phyloP scores from a whole-genome alignment of 2,329 filamentous ascomycete genomes.

The Alternaria sp. region DNA sequence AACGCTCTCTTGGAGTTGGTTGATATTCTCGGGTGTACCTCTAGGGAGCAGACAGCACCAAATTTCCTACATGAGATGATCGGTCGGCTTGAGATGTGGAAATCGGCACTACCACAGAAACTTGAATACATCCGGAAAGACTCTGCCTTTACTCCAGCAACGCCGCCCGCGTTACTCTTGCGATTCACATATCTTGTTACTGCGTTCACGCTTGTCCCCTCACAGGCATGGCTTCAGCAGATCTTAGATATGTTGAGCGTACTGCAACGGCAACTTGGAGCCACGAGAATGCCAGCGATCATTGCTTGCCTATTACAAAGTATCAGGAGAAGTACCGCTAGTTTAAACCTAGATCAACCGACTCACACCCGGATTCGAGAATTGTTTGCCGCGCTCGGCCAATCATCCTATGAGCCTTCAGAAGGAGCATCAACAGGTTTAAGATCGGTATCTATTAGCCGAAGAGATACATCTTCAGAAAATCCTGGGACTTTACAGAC shows the following conservation, averaged over 20 bases:
- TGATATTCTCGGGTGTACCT: constrained; percentile 29
- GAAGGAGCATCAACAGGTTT: not conserved
- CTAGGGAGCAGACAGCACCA: constrained; percentile 23
- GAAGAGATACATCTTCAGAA: constrained; percentile 3
- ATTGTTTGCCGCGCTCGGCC: constrained; percentile 20
- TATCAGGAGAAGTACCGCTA: constrained; percentile 20
- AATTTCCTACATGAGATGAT: constrained; percentile 47
- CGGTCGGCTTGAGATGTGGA: constrained; percentile 51
- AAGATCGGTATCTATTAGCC: not conserved
- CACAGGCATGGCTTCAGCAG: constrained; percentile 27
- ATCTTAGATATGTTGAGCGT: constrained; percentile 17
- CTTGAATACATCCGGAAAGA: constrained; percentile 35
- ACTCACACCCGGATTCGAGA: constrained; percentile 23
- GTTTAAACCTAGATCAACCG: constrained; percentile 19
- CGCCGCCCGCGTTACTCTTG: constrained; percentile 39
- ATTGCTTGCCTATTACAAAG: constrained; percentile 32
- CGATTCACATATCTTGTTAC: constrained; percentile 38
- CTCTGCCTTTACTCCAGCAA: constrained; percentile 24
- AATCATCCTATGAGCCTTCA: constrained; percentile 10
- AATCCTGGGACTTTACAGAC: constrained; percentile 15
- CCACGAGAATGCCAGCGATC: constrained; percentile 36
- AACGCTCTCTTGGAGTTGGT: constrained; percentile 57
- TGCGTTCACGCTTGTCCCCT: constrained; percentile 29
- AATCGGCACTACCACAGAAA: constrained; percentile 32
- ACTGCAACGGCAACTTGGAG: constrained; percentile 32